Percentiles rank a stretch among this genome's conserved stretches.
phyloP scores from a whole-genome alignment of 2,329 filamentous ascomycete species.

The Pezicula carpinea region DNA sequence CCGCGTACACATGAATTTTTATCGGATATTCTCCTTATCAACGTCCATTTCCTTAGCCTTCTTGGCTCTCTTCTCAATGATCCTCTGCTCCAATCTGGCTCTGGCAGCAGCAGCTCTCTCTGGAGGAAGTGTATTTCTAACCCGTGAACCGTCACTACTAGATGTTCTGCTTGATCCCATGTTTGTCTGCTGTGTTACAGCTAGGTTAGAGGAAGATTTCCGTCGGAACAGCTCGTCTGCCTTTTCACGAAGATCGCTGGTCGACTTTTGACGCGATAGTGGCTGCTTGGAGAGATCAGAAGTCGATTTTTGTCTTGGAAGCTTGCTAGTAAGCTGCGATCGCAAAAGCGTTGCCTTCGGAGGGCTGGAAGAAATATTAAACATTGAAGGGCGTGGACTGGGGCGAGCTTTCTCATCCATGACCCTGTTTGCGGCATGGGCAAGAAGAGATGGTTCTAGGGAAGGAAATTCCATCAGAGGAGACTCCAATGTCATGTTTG shows the following conservation, averaged over 20 bases:
- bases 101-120: slow-evolving; percentile 30
- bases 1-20: background rate
- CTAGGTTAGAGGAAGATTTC: background rate
- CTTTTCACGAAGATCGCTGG: background rate
- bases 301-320: slow-evolving; percentile 12
- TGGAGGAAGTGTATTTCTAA: slow-evolving; percentile 22
- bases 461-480: slow-evolving; percentile 14
- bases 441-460: slow-evolving; percentile 11
- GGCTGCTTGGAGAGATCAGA: slow-evolving; percentile 6
- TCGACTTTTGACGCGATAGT: background rate
- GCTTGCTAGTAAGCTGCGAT: slow-evolving; percentile 10
- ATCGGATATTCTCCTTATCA: slow-evolving; percentile 21
- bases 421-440: slow-evolving; percentile 7
- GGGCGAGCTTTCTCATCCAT: slow-evolving; percentile 14
- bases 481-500: slow-evolving; percentile 14
- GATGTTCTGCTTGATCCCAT: slow-evolving; percentile 15
- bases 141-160: slow-evolving; percentile 15
- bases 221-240: slow-evolving; percentile 5
- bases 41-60: slow-evolving; percentile 10
- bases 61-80: slow-evolving; percentile 21
- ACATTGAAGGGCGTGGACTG: slow-evolving; percentile 24
- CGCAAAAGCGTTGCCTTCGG: slow-evolving; percentile 19
- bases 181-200: slow-evolving; percentile 3
- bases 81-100: slow-evolving; percentile 27
- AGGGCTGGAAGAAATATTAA: slow-evolving; percentile 25